Base-by-base conservation (phyloP, 805 yeast species). In the Metschnikowia similis region DNA sequence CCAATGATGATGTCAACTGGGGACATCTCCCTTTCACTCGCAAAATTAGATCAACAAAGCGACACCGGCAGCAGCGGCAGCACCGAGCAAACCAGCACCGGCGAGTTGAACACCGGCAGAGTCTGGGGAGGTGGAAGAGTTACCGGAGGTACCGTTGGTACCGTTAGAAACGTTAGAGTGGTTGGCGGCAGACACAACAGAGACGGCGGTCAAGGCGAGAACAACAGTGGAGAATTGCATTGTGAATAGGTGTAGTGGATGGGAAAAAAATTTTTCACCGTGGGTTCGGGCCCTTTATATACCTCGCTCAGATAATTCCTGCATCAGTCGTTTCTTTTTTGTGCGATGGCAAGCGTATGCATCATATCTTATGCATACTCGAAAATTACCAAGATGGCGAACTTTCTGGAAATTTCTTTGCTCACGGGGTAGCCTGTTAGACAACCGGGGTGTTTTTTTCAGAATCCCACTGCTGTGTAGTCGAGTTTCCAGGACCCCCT, bases 171-270 rank as follows among this genome's bases (percentile, higher is more conserved):
- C 51, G 61, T 58, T 59, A 21, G 67, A 17, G 47, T 56, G 56
- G 63, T 62, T 63, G 39, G 69, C 67, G 55, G 74, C 74, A 43
- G 70, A 63, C 52, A 63, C 73, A 49, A 65, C 71, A 46, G 71
- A 53, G 53, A 59, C 66, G 40, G 72, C 71, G 56, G 73, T 60
- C 65, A 71, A 65, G 58, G 74, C 69, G 61, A 66, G 57, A 56
- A 68, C 52, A 54, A 68, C 66, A 50, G 69, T 56, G 51, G 64
- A 60, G 67, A 70, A 67, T 68, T 71, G 75, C 76, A 71, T 71
- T 69, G 43, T 63, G 36, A 39, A 32, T 17, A 31, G 47, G 30
- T 40, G 26, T 29, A 13, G 45, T n/a, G n/a, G 7, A 16, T 8
- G 29, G 8, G 21, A 14, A 41, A 44, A 21, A 26, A 31, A 21